Evolutionary conservation across 805 yeast species (phyloP), one percentile per base, ranked within the genome.

Genomic region (Barnettozyma sp.): DNA sequence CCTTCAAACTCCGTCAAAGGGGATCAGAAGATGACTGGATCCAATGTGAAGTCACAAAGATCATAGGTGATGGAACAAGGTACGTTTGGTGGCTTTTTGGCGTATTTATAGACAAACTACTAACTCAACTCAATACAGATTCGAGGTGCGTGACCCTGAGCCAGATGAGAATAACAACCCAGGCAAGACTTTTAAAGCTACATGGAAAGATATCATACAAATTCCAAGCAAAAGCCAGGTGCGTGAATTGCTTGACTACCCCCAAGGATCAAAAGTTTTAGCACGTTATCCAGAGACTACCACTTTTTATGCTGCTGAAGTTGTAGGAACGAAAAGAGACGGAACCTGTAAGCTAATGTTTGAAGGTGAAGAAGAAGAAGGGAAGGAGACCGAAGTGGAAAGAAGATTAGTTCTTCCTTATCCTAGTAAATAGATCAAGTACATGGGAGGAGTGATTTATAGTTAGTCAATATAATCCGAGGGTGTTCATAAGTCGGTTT

Each of bases 201-300:
- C 73, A 15, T 76, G 83, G 70, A 81, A 80, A 51, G 97, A 92
- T 45, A 60, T 85, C 4, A 68, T 85, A 16, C 62, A 82, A 25
- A 81, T 92, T 28, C 85, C 94, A 0, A 71, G 79, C 2, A 49
- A 54, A 3, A 62, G 58, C 2, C 71, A 65, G 9, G 68, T 65
- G 1, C 44, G 60, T 39, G 51, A 54, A 4, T 56, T 77, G 39
- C 55, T 61, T 17, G 67, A 70, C 30, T 83, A 82, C 45, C 82
- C 94, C 0, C 63, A 76, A 25, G 92, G 94, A 0, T 68, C 87
- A 1, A 78, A 76, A 45, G 97, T 92, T 4, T 65, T 92, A 40
- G 98, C 97, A 0, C 70, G 94, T 50, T 92, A 92, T 51, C 98
- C 98, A 1, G 98, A 92, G 48, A 92, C 98, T 0, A 92, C 98